Evolutionary conservation across 176 grass and related monocot genomes (phyloP), one percentile per base, ranked within the genome.

Genomic region (Pontederia crassipes): DNA sequence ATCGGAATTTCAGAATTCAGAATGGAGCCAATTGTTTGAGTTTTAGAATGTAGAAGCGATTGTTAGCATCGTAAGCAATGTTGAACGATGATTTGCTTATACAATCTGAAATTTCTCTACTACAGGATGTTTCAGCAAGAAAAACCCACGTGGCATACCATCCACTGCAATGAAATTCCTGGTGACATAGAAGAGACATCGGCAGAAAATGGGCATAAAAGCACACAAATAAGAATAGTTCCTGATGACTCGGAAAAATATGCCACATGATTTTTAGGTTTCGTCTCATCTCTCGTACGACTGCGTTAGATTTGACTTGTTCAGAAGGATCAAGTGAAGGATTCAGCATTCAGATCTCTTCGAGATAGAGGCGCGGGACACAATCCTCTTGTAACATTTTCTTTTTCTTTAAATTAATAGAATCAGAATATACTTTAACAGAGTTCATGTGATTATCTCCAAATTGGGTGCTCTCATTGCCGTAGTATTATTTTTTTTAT

Each of bases 101-200:
- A 2, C 10, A 52, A 40, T 26, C 27, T 54, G 11, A 62, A 17
- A 20, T 11, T 73, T 7, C 2, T 55, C 48, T 8, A 8, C 17
- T 3, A 51, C 71, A 98, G 93, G 51, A 74, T 98, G 58, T 98
- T 88, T 82, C 87, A 83, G 49, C 84, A 89, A 77, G 93, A 98
- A 72, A 92, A 74, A 47, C 79, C 59, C 15, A 89, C 74, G 14
- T 74, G 83, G 66, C 80, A 72, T 8, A 69, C 66, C 56, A 85
- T 98, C 49, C 84, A 92, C 46, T 92, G 87, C 79, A 89, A 91
- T 11, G 68, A 83, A 74, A 68, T 86, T 47, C 56, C 55, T 66
- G 9, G 48, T 26, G 74, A 88, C 67, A 48, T 18, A 7, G 68
- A 81, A 58, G 50, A 49, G 14, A 60, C 66, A 13, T 26, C 57